Base-by-base conservation (phyloP, 139 green algal genomes). In the Chlamydomonas sp. region DNA sequence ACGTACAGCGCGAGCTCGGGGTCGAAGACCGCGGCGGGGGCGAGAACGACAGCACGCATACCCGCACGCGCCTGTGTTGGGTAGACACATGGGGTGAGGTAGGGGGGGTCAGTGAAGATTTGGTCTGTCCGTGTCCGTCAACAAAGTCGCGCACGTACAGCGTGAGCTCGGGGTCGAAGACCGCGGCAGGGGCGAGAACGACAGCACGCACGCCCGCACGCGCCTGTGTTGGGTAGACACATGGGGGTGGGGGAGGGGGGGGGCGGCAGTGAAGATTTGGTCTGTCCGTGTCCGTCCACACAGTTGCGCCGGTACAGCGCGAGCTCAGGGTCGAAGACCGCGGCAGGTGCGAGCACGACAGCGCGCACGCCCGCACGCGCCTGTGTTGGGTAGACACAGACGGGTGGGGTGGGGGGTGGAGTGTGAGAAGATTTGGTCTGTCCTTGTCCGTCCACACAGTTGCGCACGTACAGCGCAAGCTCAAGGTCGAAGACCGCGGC, bases 171-270 rank as follows among this genome's bases (percentile, higher is more conserved):
- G 26, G 5, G 37, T 57, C 34, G 10, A 69, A 33, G 13, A 69
- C 62, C 10, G 62, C 62, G 24, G 62, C 62, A 54, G 62, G 62
- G 6, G 62, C 62, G 22, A 69, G 33, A n/a, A 35, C 54, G 13
- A 69, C 62, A 6, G 62, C 62, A 24, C 62, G 26, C 6, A 57
- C 8, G 10, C 33, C n/a, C n/a, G n/a, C n/a, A n/a, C n/a, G n/a
- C n/a, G n/a, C n/a, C n/a, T n/a, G n/a, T n/a, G n/a, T n/a, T n/a
- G n/a, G n/a, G n/a, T n/a, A n/a, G n/a, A n/a, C n/a, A n/a, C n/a
- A n/a, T n/a, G n/a, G n/a, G n/a, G n/a, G n/a, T n/a, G n/a, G n/a
- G n/a, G n/a, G n/a, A n/a, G n/a, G n/a, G n/a, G n/a, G n/a, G n/a
- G n/a, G n/a, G n/a, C n/a, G n/a, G n/a, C n/a, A n/a, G n/a, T n/a